These are phyloP conservation scores for Epichloe amarillans DNA, from an alignment of 2,329 filamentous ascomycete species.

Conservation along the genomic window DNA sequence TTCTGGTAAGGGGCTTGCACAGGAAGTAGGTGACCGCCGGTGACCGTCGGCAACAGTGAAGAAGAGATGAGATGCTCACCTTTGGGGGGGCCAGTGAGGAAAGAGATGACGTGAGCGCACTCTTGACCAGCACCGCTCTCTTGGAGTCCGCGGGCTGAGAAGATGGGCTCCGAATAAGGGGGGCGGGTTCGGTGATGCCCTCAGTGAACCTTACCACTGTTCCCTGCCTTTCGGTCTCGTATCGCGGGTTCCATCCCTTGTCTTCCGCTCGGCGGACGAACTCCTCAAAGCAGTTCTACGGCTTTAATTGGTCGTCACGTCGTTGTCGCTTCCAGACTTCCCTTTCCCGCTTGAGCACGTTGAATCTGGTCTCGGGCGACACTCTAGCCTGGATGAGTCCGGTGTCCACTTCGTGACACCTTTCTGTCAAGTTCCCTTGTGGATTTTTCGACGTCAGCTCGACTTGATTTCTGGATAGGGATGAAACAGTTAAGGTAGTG, in stretches of 20 bases:
- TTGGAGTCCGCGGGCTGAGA: neutral
- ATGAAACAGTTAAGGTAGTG: too few relatives aligned
- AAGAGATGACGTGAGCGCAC: neutral
- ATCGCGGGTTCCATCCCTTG: neutral
- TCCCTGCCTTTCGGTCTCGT: neutral
- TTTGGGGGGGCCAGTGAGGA: neutral
- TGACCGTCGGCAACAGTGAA: neutral
- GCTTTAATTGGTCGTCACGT: neutral
- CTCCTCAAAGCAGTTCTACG: neutral
- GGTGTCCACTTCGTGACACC: neutral
- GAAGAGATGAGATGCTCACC: neutral
- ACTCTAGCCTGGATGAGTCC: neutral
- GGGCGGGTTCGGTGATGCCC: neutral
- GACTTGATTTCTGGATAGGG: neutral
- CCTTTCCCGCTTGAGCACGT: neutral
- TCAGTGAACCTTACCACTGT: neutral
- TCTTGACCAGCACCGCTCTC: neutral
- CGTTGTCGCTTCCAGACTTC: neutral
- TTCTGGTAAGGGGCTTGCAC: neutral
- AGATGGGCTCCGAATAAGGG: neutral
- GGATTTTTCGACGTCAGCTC: neutral
- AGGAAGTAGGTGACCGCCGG: neutral
- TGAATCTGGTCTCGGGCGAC: neutral
- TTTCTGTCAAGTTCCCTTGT: neutral
- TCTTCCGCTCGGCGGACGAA: neutral